Conservation (phyloP, 257 asterid species). For the Cinchona pubescens region DNA sequence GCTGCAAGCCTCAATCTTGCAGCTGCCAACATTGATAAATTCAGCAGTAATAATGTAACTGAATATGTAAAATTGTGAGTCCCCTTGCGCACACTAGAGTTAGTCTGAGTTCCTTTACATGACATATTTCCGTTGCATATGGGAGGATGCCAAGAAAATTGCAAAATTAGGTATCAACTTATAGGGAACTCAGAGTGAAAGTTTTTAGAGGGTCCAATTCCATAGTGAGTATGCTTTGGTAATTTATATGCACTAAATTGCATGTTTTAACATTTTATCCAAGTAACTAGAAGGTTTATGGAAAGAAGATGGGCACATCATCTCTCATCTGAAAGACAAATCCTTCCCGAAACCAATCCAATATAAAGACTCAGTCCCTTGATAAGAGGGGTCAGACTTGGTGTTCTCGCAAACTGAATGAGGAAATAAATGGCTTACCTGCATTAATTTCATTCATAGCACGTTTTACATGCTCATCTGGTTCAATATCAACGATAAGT, state of each 20-base stretch:
- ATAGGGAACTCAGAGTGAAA: not conserved
- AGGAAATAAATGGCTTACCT: slow-evolving; percentile 23
- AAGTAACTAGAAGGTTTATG: too few species aligned
- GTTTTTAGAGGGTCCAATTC: not conserved
- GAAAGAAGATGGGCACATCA: not conserved
- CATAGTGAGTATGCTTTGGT: not conserved
- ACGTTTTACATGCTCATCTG: slow-evolving; percentile 71
- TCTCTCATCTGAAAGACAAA: not conserved
- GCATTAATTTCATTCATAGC: slow-evolving; percentile 90
- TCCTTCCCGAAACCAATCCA: not conserved
- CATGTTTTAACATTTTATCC: not conserved
- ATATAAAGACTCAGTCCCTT: not conserved
- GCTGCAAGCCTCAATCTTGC: slow-evolving; percentile 52
- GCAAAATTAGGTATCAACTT: not conserved
- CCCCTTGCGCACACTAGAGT: not conserved
- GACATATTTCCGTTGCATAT: not conserved
- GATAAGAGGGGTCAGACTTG: not conserved
- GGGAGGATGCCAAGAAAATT: not conserved
- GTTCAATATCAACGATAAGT: slow-evolving; percentile 79
- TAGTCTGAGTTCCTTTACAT: not conserved
- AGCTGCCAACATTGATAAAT: slow-evolving; percentile 30
- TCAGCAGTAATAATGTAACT: not conserved
- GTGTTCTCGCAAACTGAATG: not conserved
- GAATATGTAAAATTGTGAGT: not conserved
- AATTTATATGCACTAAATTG: not conserved